Conservation (phyloP, 495 filamentous ascomycete genomes). For the Neurospora sp. region DNA sequence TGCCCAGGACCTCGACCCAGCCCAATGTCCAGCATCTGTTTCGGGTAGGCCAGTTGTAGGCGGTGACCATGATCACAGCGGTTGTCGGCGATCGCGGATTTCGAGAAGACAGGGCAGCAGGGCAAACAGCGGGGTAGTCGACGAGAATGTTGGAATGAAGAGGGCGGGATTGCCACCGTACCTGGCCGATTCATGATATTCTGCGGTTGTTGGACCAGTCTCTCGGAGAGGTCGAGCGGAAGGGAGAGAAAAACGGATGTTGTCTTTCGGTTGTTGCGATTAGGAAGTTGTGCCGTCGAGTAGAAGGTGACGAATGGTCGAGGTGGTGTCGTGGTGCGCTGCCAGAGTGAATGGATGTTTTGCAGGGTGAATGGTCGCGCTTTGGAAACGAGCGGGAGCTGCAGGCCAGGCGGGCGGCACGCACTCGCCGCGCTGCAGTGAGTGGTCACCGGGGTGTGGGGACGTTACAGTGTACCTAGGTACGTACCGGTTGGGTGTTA, state of each 20-base stretch:
- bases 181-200: constrained; percentile 48
- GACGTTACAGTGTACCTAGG: background rate
- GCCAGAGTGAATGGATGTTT: background rate
- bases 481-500: background rate
- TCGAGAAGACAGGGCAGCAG: constrained; percentile 6
- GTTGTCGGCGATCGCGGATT: background rate
- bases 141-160: constrained; percentile 14
- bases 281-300: background rate
- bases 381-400: background rate
- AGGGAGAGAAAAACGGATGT: background rate
- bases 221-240: background rate
- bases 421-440: background rate
- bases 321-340: background rate
- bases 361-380: background rate
- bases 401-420: background rate
- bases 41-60: background rate
- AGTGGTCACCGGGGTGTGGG: background rate
- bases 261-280: background rate
- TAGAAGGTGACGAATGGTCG: background rate
- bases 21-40: background rate
- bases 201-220: background rate
- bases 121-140: constrained; percentile 24
- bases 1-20: background rate
- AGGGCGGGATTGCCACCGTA: constrained; percentile 26
- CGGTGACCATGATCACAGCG: background rate